Percentiles rank a stretch among this genome's conserved stretches.
phyloP scores from a whole-genome alignment of 2,329 filamentous ascomycete genomes.

The Neofusicoccum cordaticola region DNA sequence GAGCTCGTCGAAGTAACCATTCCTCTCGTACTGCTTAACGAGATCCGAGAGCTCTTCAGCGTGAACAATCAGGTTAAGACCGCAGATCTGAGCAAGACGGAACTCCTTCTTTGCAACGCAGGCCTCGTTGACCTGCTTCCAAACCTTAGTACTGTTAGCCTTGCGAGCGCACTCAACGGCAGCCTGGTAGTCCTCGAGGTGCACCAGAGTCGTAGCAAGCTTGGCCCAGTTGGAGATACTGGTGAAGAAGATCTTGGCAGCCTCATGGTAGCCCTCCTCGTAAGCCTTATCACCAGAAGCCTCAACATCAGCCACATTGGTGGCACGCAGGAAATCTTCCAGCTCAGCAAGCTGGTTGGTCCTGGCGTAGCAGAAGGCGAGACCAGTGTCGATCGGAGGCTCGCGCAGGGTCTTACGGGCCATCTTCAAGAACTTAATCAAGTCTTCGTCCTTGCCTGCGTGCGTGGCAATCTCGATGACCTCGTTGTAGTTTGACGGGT shows the following conservation, averaged over 20 bases:
- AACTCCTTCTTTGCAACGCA: conserved; percentile 99
- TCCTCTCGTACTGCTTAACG: conserved; percentile 93
- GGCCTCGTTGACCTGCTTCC: conserved; percentile 96
- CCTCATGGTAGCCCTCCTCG: conserved; percentile 88
- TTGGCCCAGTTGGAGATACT: conserved; percentile 99
- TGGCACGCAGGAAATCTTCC: conserved; percentile 89
- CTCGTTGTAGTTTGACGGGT: conserved; percentile 89
- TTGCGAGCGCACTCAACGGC: conserved; percentile 97
- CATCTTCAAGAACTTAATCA: conserved; percentile 96
- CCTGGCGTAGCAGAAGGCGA: conserved; percentile 91
- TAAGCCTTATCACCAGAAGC: conserved; percentile 98
- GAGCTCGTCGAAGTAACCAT: conserved; percentile 98
- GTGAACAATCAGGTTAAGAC: conserved; percentile 95
- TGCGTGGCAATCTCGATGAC: conserved; percentile 95
- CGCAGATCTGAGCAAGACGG: conserved; percentile 96
- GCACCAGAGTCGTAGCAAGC: conserved; percentile 94
- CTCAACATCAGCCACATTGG: conserved; percentile 94
- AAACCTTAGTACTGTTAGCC: conserved; percentile 98
- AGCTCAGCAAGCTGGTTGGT: conserved; percentile 89
- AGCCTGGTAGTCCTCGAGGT: conserved; percentile 93
- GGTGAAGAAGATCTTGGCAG: conserved; percentile 96
- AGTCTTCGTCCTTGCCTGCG: conserved; percentile 95
- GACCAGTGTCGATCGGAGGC: conserved; percentile 84
- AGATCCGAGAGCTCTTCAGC: conserved; percentile 91
- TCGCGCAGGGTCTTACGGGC: conserved; percentile 94